These are phyloP conservation scores for Globisporangium paroecandrum DNA, from an alignment of 352 stramenopile genomes.

Conservation along the genomic window DNA sequence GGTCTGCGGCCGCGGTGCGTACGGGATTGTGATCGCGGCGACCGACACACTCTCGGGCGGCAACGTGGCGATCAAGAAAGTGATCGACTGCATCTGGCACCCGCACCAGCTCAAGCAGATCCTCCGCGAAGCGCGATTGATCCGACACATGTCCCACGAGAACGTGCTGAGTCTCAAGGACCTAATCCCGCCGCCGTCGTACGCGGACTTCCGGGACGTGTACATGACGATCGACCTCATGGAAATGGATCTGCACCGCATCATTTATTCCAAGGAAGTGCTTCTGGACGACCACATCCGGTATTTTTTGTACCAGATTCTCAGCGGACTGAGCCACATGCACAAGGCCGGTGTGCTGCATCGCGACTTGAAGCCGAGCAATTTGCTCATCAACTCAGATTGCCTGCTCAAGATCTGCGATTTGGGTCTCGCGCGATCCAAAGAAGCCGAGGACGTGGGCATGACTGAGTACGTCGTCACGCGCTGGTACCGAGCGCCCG, in stretches of 20 bases:
- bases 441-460: slow-evolving; percentile 81
- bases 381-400: slow-evolving; percentile 90
- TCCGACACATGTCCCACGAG: slow-evolving; percentile 84
- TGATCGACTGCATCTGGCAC: slow-evolving; percentile 90
- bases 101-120: slow-evolving; percentile 89
- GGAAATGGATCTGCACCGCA: slow-evolving; percentile 91
- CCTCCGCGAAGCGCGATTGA: slow-evolving; percentile 77
- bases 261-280: slow-evolving; percentile 92
- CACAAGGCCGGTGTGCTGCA: slow-evolving; percentile 82
- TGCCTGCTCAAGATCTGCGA: slow-evolving; percentile 97
- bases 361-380: slow-evolving; percentile 85
- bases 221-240: slow-evolving; percentile 92
- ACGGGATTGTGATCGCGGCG: slow-evolving; percentile 88
- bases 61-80: slow-evolving; percentile 90
- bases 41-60: slow-evolving; percentile 76
- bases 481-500: slow-evolving; percentile 84
- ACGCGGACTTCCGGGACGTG: slow-evolving; percentile 83
- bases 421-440: slow-evolving; percentile 90
- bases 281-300: slow-evolving; percentile 92
- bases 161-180: slow-evolving; percentile 85
- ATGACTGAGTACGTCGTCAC: slow-evolving; percentile 92
- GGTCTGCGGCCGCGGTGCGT: slow-evolving; percentile 82
- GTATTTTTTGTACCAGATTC: slow-evolving; percentile 92
- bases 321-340: slow-evolving; percentile 87
- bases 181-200: slow-evolving; percentile 78